These are phyloP conservation scores for Pochonia chlamydosporia DNA, from an alignment of 2,329 filamentous ascomycete genomes.

Conservation along the genomic window DNA sequence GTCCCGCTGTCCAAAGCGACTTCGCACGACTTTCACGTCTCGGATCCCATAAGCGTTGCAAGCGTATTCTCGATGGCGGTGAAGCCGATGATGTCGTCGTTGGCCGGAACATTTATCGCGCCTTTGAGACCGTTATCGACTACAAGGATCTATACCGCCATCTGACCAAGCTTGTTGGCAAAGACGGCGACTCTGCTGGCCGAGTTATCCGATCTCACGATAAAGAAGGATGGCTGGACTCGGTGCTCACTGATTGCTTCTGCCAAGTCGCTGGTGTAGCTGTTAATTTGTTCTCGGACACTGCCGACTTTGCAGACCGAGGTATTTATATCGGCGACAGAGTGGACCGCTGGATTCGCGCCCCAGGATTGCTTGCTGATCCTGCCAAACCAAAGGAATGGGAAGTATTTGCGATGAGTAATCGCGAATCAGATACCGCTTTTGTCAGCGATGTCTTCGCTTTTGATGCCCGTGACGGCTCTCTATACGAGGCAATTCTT, in stretches of 20 bases:
- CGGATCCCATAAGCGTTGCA: constrained; percentile 23
- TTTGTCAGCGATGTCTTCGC: constrained; percentile 8
- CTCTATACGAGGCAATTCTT: constrained; percentile 6
- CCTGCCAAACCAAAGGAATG: background rate
- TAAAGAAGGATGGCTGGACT: constrained; percentile 19
- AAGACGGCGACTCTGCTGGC: constrained; percentile 23
- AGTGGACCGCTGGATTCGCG: constrained; percentile 25
- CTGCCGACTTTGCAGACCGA: background rate
- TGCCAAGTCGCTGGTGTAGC: constrained; percentile 31
- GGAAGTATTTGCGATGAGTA: constrained; percentile 6
- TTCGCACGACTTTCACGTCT: too few relatives aligned
- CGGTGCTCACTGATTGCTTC: constrained; percentile 23
- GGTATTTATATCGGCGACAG: constrained; percentile 28
- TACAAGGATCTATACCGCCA: constrained; percentile 21
- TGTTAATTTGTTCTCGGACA: constrained; percentile 29
- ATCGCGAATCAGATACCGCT: background rate
- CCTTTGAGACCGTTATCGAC: constrained; percentile 26
- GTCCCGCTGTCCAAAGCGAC: too few relatives aligned
- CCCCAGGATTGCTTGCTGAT: background rate
- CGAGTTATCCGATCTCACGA: constrained; percentile 16
- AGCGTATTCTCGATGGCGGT: too few relatives aligned
- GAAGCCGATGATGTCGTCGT: constrained; percentile 26
- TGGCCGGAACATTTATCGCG: constrained; percentile 30
- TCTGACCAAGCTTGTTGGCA: constrained; percentile 22
- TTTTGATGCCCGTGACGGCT: constrained; percentile 4